A percentile compares a stretch with the other conserved stretches of the same genome.
These are phyloP conservation scores for Globisporangium nunn DNA, from an alignment of 352 stramenopile species.

Conservation along the genomic window DNA sequence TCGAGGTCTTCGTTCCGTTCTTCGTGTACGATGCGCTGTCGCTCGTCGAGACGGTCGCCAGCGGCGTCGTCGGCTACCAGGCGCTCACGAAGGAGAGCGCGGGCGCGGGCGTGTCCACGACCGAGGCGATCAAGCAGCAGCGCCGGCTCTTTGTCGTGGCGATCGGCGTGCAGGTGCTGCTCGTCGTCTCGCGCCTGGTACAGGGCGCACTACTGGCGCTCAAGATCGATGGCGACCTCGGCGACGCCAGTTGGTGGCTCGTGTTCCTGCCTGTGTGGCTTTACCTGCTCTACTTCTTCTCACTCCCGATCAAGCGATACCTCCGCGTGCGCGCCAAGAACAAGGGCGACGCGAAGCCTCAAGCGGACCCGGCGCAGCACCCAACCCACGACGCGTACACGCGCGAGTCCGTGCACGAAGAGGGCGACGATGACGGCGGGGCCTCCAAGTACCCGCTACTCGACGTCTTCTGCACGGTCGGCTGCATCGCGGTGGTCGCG, in stretches of 20 bases:
- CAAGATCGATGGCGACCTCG: conserved; percentile 56
- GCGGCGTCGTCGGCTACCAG: conserved; percentile 51
- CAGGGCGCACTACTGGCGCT: conserved; percentile 59
- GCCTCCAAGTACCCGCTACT: conserved; percentile 44
- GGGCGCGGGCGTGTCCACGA: conserved; percentile 60
- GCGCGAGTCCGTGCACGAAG: conserved; percentile 48
- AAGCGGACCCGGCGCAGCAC: conserved; percentile 18
- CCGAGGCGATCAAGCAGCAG: conserved; percentile 63
- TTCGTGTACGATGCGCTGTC: conserved; percentile 74
- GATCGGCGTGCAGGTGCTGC: conserved; percentile 32
- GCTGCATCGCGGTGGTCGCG: conserved; percentile 43
- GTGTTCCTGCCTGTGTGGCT: conserved; percentile 78
- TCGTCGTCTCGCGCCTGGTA: conserved; percentile 44
- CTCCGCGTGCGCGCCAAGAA: conserved; percentile 31
- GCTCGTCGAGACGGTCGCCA: conserved; percentile 53
- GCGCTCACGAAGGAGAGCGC: conserved; percentile 71
- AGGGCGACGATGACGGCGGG: conserved; percentile 27
- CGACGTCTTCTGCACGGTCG: conserved; percentile 48
- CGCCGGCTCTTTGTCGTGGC: conserved; percentile 29
- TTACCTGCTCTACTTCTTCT: conserved; percentile 57
- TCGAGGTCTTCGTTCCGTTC: conserved; percentile 68
- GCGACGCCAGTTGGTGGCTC: conserved; percentile 65
- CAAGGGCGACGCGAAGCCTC: conserved; percentile 16
- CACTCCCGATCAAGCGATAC: conserved; percentile 45
- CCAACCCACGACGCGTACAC: conserved; percentile 67